Conservation (phyloP, 2,329 filamentous ascomycete species). For the Tolypocladium ophioglossoides region DNA sequence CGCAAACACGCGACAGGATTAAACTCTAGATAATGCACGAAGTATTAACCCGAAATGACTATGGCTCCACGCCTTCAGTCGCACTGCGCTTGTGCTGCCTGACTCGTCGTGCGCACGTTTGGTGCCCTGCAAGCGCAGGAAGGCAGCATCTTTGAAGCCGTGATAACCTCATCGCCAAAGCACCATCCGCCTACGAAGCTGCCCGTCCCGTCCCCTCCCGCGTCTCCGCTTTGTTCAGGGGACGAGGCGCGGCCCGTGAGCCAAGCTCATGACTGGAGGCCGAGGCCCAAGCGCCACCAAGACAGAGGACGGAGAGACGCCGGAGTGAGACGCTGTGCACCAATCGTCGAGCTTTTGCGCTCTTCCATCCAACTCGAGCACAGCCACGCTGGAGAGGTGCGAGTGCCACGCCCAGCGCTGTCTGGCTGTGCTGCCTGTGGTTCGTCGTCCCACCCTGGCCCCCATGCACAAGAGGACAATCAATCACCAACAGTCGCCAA, state of each 20-base stretch:
- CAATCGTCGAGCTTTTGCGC: background rate
- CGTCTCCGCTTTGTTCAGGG: background rate
- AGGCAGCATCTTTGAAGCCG: background rate
- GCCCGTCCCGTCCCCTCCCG: background rate
- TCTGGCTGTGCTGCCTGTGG: background rate
- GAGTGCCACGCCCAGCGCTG: background rate
- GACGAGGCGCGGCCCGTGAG: background rate
- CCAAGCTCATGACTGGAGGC: background rate
- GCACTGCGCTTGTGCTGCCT: background rate
- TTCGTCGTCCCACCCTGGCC: background rate
- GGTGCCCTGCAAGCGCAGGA: too few species aligned
- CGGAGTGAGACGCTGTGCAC: background rate
- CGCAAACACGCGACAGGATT: background rate
- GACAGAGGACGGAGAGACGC: too few species aligned
- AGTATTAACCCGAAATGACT: background rate
- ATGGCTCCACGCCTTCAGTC: background rate
- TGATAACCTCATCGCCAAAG: background rate
- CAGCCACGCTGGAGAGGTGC: background rate
- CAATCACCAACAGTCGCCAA: background rate
- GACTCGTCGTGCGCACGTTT: too few species aligned
- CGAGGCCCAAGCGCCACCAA: background rate
- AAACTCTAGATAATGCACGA: background rate
- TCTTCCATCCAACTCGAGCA: background rate
- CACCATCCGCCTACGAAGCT: background rate
- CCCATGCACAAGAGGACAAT: background rate